phyloP scores from a whole-genome alignment of 202 grass and related monocot genomes.

The Digitaria exilis region DNA sequence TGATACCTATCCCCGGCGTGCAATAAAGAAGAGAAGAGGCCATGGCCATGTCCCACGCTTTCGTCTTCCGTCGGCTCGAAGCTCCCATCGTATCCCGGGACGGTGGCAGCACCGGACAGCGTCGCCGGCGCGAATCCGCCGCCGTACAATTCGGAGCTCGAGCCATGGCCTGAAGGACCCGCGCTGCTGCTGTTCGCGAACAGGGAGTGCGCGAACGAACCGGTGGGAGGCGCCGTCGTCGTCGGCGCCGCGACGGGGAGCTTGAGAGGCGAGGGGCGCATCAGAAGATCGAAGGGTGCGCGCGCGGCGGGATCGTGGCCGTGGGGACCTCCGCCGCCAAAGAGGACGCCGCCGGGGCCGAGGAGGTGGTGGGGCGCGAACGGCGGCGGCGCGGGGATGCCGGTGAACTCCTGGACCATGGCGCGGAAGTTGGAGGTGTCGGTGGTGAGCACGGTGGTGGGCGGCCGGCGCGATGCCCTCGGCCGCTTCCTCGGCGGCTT shows the following conservation, averaged over 20 bases:
- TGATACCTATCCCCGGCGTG: constrained; percentile 21
- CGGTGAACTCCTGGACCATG: constrained; percentile 95
- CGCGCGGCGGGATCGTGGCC: not conserved
- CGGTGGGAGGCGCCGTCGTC: not conserved
- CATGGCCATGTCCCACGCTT: not conserved
- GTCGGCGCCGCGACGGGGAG: not conserved
- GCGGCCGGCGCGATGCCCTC: constrained; percentile 64
- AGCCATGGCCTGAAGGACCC: not conserved
- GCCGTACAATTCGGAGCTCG: constrained; percentile 4
- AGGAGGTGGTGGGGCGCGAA: constrained; percentile 41
- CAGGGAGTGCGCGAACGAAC: constrained; percentile 20
- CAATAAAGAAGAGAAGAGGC: constrained; percentile 31
- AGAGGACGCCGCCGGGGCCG: constrained; percentile 7
- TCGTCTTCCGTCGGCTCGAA: constrained; percentile 9
- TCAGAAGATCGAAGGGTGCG: constrained; percentile 11
- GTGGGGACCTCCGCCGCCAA: not conserved
- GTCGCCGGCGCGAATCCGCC: not conserved
- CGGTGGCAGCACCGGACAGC: not conserved
- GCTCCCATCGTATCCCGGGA: constrained; percentile 2
- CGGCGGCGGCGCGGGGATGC: constrained; percentile 60
- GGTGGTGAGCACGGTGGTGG: constrained; percentile 73
- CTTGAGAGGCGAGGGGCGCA: constrained; percentile 40
- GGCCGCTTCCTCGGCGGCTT: constrained; percentile 56
- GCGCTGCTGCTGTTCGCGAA: constrained; percentile 27
- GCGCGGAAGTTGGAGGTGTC: constrained; percentile 76